Percentiles rank a stretch among this genome's conserved stretches.
Evolutionary conservation across 306 rosid species (phyloP).

Genomic region (Gillenia trifoliata): DNA sequence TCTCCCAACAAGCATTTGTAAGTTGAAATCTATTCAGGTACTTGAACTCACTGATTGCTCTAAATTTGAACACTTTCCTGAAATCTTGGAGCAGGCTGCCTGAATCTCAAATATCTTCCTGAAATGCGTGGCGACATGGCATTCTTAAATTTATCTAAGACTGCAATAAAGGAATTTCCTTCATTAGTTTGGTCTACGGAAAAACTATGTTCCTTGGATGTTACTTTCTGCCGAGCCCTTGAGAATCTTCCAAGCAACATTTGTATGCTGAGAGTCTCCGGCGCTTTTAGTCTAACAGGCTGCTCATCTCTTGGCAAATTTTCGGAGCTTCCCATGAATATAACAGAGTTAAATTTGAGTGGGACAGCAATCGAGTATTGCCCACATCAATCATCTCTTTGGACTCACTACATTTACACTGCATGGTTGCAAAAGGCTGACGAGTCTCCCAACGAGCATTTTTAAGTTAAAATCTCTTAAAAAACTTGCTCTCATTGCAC

Average conservation of each 20-base stretch:
- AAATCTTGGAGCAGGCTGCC: too few relatives aligned
- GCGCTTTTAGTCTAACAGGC: neutral
- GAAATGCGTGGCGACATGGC: too few relatives aligned
- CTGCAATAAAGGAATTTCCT: neutral
- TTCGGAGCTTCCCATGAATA: too few relatives aligned
- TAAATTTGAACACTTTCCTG: too few relatives aligned
- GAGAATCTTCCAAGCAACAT: constrained; percentile 8
- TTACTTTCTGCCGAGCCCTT: neutral
- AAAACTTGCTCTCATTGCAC: neutral
- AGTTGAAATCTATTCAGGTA: too few relatives aligned
- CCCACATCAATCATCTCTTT: too few relatives aligned
- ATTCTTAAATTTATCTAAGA: neutral
- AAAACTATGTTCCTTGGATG: neutral
- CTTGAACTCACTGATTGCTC: too few relatives aligned
- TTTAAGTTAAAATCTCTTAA: neutral
- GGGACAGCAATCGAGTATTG: neutral
- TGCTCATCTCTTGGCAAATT: neutral
- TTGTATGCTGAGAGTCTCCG: neutral
- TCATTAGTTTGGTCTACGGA: neutral
- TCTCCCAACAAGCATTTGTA: neutral
- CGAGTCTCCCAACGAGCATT: neutral
- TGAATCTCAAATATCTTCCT: neutral
- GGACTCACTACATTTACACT: neutral
- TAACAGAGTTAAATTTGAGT: too few relatives aligned
- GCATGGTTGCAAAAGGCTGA: neutral